Evolutionary conservation across 2,329 filamentous ascomycete genomes (phyloP), one percentile per base, ranked within the genome.

Genomic region (Scedosporium minutisporum): DNA sequence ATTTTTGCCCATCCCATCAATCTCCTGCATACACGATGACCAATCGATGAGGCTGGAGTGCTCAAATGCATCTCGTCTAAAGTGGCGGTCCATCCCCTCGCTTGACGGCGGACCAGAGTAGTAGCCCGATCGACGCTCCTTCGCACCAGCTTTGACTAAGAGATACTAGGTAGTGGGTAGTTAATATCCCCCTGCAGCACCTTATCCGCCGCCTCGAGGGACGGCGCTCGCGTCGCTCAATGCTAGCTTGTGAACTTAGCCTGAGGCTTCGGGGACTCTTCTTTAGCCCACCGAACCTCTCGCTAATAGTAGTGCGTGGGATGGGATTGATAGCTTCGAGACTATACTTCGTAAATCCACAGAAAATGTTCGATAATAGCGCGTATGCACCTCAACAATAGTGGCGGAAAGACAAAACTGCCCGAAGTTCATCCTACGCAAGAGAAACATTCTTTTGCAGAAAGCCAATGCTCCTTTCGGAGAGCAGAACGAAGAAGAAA

Each of bases 111-210:
- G 51, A 18, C 51, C 9, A 55, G 51, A 55, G 18, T 18, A 27
- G 18, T 55, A 55, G 23, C 25, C 7, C 21, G 18, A 27, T 23
- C 51, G 51, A 14, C 51, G 51, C 27, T 55, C 51, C 12, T 23
- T 55, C 21, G 23, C 23, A 23, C 51, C 51, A 55, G 51, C 23
- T 55, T 38, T 55, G 18, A 55, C 51, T 55, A 55, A 55, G 18
- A 27, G 33, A 38, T 38, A 38, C 33, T 38, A 12, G 51, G n/a
- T 55, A 9, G 18, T 18, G 16, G 21, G 18, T 55, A n/a, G 16
- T 55, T 55, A 55, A 55, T 55, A 25, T 55, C 51, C 51, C 51
- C 51, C 51, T 55, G 51, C 51, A 55, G 51, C 51, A 23, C 21
- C 21, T 48, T 55, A 55, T 23, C 51, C 51, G 51, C 51, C 51